Evolutionary conservation across 2,329 filamentous ascomycete species (phyloP).

Genomic region (Sporothrix variecibatus): DNA sequence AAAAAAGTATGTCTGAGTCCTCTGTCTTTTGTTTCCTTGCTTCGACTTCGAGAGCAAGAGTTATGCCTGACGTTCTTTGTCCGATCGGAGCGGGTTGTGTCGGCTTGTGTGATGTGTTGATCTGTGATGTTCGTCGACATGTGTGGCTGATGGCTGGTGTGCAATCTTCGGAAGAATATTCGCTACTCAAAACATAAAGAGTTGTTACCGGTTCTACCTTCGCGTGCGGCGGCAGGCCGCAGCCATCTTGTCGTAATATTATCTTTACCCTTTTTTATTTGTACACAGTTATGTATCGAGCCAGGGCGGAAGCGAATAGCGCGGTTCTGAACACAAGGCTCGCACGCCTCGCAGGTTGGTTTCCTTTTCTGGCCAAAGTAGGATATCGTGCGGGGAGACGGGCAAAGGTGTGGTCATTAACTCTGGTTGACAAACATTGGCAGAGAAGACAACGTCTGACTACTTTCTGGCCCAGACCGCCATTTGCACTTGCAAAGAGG

Average conservation of each 20-base stretch:
- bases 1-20: neutral
- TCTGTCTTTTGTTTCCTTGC: neutral
- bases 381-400: neutral
- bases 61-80: neutral
- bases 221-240: neutral
- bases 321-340: neutral
- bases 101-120: neutral
- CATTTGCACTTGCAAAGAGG: neutral
- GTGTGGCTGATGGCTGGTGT: too few relatives aligned
- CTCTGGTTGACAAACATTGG: neutral
- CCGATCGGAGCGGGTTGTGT: neutral
- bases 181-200: neutral
- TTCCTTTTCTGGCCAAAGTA: neutral
- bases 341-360: neutral
- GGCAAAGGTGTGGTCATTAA: neutral
- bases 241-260: neutral
- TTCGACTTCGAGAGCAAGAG: too few relatives aligned
- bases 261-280: neutral
- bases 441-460: neutral
- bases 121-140: neutral
- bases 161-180: neutral
- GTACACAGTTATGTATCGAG: neutral
- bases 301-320: neutral
- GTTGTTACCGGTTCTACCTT: neutral
- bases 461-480: conserved; percentile 1